Base-by-base conservation (phyloP, 202 grass and related monocot genomes). In the Dendrocalamus latiflorus region DNA sequence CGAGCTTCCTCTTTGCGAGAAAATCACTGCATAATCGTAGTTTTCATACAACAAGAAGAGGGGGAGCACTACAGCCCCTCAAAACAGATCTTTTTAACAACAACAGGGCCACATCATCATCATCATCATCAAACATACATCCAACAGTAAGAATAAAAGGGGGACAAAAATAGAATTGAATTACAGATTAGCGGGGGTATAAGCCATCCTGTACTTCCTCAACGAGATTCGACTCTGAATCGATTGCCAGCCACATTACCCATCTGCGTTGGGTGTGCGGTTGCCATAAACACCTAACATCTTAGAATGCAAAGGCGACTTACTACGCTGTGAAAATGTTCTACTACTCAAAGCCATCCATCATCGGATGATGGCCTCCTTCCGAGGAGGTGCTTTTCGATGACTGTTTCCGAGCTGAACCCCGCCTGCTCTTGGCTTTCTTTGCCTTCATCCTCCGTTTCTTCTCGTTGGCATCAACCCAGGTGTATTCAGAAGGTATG, bases 361-460 rank as follows among this genome's bases (percentile, higher is more conserved):
- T 85, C 79, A 98, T 87, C 34, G 94, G 86, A 57, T 74, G 95
- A 11, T 89, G 79, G 28, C 83, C 89, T 76, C 82, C 92, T 87
- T 88, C 88, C 1, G 79, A 86, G 5, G 79, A 79, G 12, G 61
- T 72, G 54, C 79, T 90, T 78, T 86, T 95, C 8, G 89, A 86
- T 15, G 92, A 82, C 9, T 92, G 93, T 70, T 89, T 91, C 54
- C 86, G 82, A 43, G 83, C 49, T 16, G 86, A 26, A 55, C 80
- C 77, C 3, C 87, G 83, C 86, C 89, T 95, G 78, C 64, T 90
- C 81, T 85, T 95, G 66, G 76, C 89, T 84, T 90, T 93, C 70
- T 98, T 98, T 33, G 93, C 96, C 77, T 95, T 98, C 83, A 95
- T 88, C 60, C 89, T 91, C 81, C 92, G 89, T 71, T 98, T 98